phyloP scores from a whole-genome alignment of 768 basidiomycete genomes.

The Butyriboletus loyo region DNA sequence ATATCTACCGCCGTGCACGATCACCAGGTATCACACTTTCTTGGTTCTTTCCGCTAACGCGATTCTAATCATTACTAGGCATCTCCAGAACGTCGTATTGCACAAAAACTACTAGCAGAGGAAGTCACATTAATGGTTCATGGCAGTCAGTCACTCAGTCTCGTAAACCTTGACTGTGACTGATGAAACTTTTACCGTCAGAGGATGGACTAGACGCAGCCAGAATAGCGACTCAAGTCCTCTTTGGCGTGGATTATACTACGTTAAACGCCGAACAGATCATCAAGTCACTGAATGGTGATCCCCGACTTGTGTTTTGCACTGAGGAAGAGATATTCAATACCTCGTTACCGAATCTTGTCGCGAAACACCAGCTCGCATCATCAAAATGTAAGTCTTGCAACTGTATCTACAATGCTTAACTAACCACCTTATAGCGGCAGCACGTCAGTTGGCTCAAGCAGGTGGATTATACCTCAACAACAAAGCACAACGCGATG shows the following conservation, averaged over 20 bases:
- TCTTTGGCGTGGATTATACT: slow-evolving; percentile 40
- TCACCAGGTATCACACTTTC: slow-evolving; percentile 49
- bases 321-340: slow-evolving; percentile 49
- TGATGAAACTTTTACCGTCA: slow-evolving; percentile 17
- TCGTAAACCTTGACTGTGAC: not conserved
- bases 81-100: slow-evolving; percentile 39
- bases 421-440: slow-evolving; percentile 43
- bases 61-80: slow-evolving; percentile 12
- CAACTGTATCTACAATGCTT: not conserved
- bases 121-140: slow-evolving; percentile 63
- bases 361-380: slow-evolving; percentile 53
- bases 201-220: slow-evolving; percentile 42
- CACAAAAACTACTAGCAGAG: slow-evolving; percentile 51
- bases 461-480: slow-evolving; percentile 76
- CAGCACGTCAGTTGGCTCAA: slow-evolving; percentile 58
- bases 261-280: slow-evolving; percentile 55
- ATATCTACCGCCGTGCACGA: slow-evolving; percentile 54
- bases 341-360: slow-evolving; percentile 58
- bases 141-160: slow-evolving; percentile 41
- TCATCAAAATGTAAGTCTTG: slow-evolving; percentile 58
- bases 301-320: slow-evolving; percentile 60
- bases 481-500: slow-evolving; percentile 52
- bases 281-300: slow-evolving; percentile 56
- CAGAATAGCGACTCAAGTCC: slow-evolving; percentile 41
- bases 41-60: not conserved